phyloP scores from a whole-genome alignment of 352 stramenopile genomes.

The Phytopythium mirpurense region DNA sequence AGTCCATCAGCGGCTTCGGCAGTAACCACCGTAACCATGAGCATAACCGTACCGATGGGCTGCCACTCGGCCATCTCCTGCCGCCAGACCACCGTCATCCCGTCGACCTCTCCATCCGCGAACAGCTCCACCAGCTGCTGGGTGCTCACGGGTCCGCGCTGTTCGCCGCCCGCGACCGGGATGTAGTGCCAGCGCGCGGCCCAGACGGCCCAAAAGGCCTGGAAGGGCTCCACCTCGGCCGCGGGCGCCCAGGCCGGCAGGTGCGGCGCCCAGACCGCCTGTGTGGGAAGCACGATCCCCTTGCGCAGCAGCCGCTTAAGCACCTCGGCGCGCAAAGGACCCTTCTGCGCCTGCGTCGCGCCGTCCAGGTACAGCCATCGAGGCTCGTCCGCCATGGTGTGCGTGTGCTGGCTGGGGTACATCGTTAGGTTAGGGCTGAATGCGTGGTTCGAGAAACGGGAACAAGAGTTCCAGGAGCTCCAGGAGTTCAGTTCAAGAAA shows the following conservation, averaged over 20 bases:
- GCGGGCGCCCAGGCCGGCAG: constrained; percentile 55
- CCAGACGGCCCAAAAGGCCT: constrained; percentile 49
- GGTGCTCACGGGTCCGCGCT: constrained; percentile 40
- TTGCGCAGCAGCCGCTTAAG: constrained; percentile 70
- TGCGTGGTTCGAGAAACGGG: too few species aligned
- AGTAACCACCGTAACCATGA: too few species aligned
- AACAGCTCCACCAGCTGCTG: constrained; percentile 54
- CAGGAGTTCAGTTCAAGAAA: too few species aligned
- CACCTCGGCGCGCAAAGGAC: constrained; percentile 44
- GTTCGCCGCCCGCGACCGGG: constrained; percentile 19
- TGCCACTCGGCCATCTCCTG: constrained; percentile 47
- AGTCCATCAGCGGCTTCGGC: too few species aligned
- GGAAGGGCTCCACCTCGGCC: constrained; percentile 38
- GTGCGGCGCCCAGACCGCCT: constrained; percentile 67
- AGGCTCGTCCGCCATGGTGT: constrained; percentile 12
- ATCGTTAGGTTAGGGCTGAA: neutral
- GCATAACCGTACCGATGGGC: constrained; percentile 38
- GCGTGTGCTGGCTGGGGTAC: too few species aligned
- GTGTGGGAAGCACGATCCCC: constrained; percentile 45
- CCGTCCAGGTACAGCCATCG: constrained; percentile 77
- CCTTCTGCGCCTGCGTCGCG: constrained; percentile 53
- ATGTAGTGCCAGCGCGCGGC: constrained; percentile 59
- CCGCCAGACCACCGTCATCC: constrained; percentile 68
- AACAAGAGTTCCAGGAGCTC: too few species aligned
- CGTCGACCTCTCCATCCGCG: constrained; percentile 58